Evolutionary conservation across 495 filamentous ascomycete species (phyloP).

Genomic region (Podospora pseudopauciseta): DNA sequence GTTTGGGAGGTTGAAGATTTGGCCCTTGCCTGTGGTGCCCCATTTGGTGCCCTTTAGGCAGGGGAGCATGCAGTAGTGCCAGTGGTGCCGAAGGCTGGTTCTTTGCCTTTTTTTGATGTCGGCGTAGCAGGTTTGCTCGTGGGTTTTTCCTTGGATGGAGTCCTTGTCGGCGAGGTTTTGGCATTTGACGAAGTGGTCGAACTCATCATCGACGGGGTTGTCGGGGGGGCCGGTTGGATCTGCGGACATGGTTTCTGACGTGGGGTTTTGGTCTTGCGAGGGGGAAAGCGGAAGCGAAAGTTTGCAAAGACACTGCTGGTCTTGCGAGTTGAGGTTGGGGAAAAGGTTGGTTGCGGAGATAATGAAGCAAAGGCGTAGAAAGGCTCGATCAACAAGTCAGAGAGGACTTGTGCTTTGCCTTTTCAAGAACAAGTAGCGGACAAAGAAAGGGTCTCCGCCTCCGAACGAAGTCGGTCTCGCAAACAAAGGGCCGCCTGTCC

Average conservation of each 20-base stretch:
- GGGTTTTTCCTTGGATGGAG: neutral
- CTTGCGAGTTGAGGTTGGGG: too few relatives aligned
- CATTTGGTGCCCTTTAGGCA: neutral
- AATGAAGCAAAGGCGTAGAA: too few relatives aligned
- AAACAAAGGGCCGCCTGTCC: neutral
- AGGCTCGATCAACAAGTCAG: neutral
- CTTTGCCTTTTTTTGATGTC: neutral
- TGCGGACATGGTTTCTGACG: too few relatives aligned
- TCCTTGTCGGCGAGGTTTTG: neutral
- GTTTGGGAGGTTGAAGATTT: neutral
- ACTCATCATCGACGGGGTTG: too few relatives aligned
- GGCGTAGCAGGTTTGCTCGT: neutral
- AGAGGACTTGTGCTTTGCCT: neutral
- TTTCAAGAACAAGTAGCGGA: neutral
- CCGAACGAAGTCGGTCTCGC: neutral
- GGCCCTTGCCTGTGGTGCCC: neutral
- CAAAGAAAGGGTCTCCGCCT: neutral
- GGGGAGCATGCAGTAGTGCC: neutral
- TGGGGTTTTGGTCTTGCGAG: too few relatives aligned
- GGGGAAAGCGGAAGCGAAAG: too few relatives aligned
- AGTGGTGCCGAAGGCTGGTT: neutral
- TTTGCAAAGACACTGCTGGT: too few relatives aligned
- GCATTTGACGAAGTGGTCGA: neutral
- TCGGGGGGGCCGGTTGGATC: too few relatives aligned
- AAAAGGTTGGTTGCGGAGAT: too few relatives aligned